A percentile compares a stretch with the other conserved stretches of the same genome.
phyloP scores from a whole-genome alignment of 305 asterid genomes.

The Fraxinus dipetala region DNA sequence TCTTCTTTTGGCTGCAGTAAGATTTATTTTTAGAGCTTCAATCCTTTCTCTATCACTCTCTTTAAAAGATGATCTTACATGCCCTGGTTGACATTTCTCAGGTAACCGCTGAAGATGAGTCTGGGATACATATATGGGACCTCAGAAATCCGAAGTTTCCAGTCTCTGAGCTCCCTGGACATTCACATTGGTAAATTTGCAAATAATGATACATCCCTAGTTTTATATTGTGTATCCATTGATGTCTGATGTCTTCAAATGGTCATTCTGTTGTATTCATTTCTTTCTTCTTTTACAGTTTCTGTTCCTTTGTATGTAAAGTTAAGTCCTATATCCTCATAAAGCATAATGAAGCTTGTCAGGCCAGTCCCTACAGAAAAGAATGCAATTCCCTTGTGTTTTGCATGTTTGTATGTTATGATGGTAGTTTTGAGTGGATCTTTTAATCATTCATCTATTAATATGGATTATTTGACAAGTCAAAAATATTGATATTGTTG shows the following conservation, averaged over 20 bases:
- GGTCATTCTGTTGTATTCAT: conserved; percentile 6
- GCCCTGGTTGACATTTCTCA: conserved; percentile 30
- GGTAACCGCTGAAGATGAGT: conserved; percentile 97
- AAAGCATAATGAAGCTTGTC: background rate
- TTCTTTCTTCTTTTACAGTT: background rate
- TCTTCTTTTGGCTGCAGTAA: background rate
- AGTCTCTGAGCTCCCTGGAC: conserved; percentile 84
- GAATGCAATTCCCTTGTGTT: background rate
- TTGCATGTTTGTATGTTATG: conserved; percentile 11
- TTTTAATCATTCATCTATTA: conserved; percentile 3
- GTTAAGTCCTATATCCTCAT: background rate
- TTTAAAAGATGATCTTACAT: conserved; percentile 16
- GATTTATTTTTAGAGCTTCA: background rate
- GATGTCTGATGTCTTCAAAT: conserved; percentile 12
- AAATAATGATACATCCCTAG: conserved; percentile 6
- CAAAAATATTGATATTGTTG: conserved; percentile 29
- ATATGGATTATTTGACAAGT: conserved; percentile 13
- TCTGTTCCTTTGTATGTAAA: conserved; percentile 5
- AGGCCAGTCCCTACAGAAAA: background rate
- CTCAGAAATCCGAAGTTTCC: conserved; percentile 72
- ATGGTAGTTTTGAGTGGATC: background rate
- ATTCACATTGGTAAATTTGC: conserved; percentile 74
- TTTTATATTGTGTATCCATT: conserved; percentile 18
- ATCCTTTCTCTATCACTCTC: background rate
- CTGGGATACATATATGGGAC: conserved; percentile 92